Conservation (phyloP, 2,329 filamentous ascomycete genomes). For the Hymenoscyphus fraxineus region DNA sequence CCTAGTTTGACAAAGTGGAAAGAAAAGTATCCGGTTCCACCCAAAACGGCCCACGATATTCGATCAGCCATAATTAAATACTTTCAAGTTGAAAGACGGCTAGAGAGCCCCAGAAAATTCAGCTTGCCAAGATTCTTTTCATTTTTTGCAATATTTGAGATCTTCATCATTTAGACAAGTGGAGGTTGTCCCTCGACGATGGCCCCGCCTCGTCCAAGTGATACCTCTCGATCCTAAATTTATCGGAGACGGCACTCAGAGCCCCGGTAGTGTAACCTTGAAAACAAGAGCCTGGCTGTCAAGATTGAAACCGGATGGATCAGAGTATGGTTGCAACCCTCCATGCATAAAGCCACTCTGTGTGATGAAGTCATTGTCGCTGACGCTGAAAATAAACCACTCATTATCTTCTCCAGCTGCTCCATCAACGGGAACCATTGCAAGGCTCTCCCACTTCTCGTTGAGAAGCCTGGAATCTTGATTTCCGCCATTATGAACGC, state of each 20-base stretch:
- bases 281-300: conserved; percentile 60
- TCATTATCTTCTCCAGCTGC: conserved; percentile 47
- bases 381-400: conserved; percentile 65
- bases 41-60: background rate
- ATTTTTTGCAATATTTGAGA: background rate
- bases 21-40: background rate
- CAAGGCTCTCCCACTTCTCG: conserved; percentile 74
- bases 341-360: conserved; percentile 58
- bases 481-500: conserved; percentile 63
- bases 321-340: conserved; percentile 50
- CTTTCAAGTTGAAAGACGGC: background rate
- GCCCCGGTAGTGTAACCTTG: conserved; percentile 30
- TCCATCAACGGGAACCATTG: conserved; percentile 55
- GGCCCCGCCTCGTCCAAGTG: background rate
- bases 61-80: background rate
- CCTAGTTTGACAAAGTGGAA: background rate
- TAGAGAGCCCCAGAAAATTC: background rate
- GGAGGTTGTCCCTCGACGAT: background rate
- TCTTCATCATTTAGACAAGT: background rate
- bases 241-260: conserved; percentile 23
- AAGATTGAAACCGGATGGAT: conserved; percentile 52
- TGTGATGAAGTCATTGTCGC: conserved; percentile 73
- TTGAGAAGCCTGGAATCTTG: conserved; percentile 59
- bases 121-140: background rate
- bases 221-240: conserved; percentile 3